Percentiles rank a stretch among this genome's conserved stretches.
Conservation (phyloP, 768 basidiomycete species). For the Trametes cingulata region DNA sequence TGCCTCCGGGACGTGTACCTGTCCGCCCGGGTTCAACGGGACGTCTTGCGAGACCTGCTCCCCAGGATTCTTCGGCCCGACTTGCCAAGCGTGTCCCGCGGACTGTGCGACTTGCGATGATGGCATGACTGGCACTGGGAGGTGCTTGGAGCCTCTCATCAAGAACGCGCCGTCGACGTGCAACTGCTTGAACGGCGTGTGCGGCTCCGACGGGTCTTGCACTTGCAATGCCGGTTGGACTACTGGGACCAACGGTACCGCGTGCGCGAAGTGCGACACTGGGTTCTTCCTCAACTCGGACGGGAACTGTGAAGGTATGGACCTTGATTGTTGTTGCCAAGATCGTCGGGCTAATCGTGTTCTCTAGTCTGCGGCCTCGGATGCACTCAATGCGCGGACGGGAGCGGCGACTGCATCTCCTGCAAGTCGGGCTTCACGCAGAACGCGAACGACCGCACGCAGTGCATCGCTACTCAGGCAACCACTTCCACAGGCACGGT, state of each 20-base stretch:
- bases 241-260: conserved; percentile 66
- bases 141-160: conserved; percentile 57
- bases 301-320: conserved; percentile 72
- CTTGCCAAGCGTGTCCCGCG: conserved; percentile 67
- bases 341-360: background rate
- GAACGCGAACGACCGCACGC: conserved; percentile 63
- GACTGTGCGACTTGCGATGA: conserved; percentile 75
- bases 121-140: conserved; percentile 76
- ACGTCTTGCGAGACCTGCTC: conserved; percentile 79
- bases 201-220: conserved; percentile 68
- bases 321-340: background rate
- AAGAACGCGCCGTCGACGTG: conserved; percentile 63
- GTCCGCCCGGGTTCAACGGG: conserved; percentile 74
- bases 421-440: conserved; percentile 74
- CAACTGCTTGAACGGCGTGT: conserved; percentile 82
- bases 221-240: conserved; percentile 79
- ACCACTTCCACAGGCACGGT: conserved; percentile 50
- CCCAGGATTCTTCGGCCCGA: conserved; percentile 72
- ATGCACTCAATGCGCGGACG: conserved; percentile 68
- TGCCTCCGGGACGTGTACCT: conserved; percentile 67
- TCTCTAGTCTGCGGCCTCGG: conserved; percentile 67
- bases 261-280: conserved; percentile 69
- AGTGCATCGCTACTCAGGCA: conserved; percentile 57
- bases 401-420: conserved; percentile 66
- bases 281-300: conserved; percentile 74